Evolutionary conservation across 768 basidiomycete species (phyloP), one percentile per base, ranked within the genome.

Genomic region (Plicaturopsis crispa): DNA sequence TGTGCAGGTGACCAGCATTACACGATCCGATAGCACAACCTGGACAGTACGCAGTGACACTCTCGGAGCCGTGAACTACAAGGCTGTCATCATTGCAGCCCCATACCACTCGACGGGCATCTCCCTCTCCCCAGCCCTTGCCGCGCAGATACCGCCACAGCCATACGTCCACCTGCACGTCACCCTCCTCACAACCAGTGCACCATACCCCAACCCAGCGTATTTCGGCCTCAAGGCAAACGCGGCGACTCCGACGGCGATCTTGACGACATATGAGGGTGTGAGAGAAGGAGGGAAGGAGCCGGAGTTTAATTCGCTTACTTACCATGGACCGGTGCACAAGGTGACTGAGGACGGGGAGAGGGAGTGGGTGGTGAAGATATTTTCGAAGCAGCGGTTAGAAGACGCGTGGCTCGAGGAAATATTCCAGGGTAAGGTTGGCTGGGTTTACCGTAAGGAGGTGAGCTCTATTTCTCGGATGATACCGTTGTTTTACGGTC

Each of bases 91-190:
- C 52, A 66, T 96, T 38, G 91, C 92, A 2, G 81, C 89, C 2
- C 94, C 94, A 2, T 85, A 79, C 66, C 79, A 87, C 58, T 75
- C 70, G 19, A 71, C 84, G 2, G 62, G 60, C 11, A 82, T 88
- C 45, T 50, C 52, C 4, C 55, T 85, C 18, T 69, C 80, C 4
- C 36, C 55, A 4, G 51, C 70, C 13, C 55, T 83, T 21, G 53
- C 71, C 4, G 56, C 66, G 3, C 66, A 66, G 33, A 73, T 91
- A 22, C 80, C 82, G 2, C 51, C 65, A 24, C 83, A 86, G 46
- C 78, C 80, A 16, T 96, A 94, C 54, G 72, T 90, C 33, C 76
- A 72, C 46, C 76, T 97, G 2, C 87, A 93, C 53, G 91, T 94
- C 36, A 96, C 94, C 7, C 71, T 91, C 16, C 66, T 98, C 26